Evolutionary conservation across 2,329 filamentous ascomycete species (phyloP), one percentile per base, ranked within the genome.

Genomic region (Penicillium sp.): DNA sequence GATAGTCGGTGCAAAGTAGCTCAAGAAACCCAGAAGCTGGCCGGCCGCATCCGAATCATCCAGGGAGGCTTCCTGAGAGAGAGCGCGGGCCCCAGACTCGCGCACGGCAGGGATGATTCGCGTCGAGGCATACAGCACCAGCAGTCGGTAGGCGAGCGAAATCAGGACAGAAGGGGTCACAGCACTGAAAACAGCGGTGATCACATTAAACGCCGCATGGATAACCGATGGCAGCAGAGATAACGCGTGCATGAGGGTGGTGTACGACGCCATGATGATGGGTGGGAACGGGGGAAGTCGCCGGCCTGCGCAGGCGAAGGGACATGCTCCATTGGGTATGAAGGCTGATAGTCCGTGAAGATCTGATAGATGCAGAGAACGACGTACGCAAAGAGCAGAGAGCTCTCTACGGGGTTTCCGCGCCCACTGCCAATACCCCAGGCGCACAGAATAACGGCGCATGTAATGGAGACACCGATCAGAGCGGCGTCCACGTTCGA

Each of bases 331-430:
- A 78, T 74, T n/a, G 79, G 82, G 14, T 79, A 69, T 4, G 87
- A 90, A 3, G 93, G 89, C 57, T 91, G 82, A 71, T 97, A 97
- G 71, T 98, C 93, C 61, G 93, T 98, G 69, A 97, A 97, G 68
- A 97, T 97, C 69, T 98, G 93, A 73, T 97, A 98, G 64, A 97
- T 87, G 74, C 91, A 97, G 52, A 98, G 84, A n/a, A 95, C 93
- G 51, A 96, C 82, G 69, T 98, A 98, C 62, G 93, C 91, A 64
- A 98, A 97, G 48, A 98, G 79, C 9, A 98, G 76, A 18, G 91
- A 95, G 57, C 89, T 95, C 71, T 98, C 91, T 44, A 97, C 87
- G 2, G 91, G 89, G 62, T 95, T 98, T 51, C 93, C 93, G 60
- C 90, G 84, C 1, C 91, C 91, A 61, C 88, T 95, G 51, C 87